Percentiles rank a stretch among this genome's conserved stretches.
Evolutionary conservation across 2,329 filamentous ascomycete genomes (phyloP).

Genomic region (Fusarium tuaranense): DNA sequence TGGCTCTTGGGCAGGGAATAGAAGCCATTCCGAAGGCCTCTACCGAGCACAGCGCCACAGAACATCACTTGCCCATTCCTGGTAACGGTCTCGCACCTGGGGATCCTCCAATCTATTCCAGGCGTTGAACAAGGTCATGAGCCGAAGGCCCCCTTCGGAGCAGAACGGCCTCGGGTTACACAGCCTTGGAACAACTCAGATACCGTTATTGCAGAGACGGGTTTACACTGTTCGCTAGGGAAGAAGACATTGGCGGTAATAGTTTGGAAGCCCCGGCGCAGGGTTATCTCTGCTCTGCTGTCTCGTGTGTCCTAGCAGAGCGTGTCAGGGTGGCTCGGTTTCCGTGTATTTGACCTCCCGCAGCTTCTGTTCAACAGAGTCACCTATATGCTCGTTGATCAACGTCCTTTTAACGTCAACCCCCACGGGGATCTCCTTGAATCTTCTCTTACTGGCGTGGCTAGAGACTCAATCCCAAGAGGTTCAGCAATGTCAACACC

Average conservation of each 20-base stretch:
- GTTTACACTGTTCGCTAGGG: slow-evolving; percentile 29
- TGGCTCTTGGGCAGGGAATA: slow-evolving; percentile 11
- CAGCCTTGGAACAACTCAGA: slow-evolving; percentile 34
- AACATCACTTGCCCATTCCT: slow-evolving; percentile 19
- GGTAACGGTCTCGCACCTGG: slow-evolving; percentile 29
- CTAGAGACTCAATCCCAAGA: slow-evolving; percentile 31
- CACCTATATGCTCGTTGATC: slow-evolving; percentile 42
- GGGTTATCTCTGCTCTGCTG: slow-evolving; percentile 28
- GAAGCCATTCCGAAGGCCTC: slow-evolving; percentile 12
- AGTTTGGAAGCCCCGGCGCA: slow-evolving; percentile 29
- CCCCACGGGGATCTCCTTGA: slow-evolving; percentile 34
- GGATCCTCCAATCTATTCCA: slow-evolving; percentile 29
- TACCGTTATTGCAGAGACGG: slow-evolving; percentile 29
- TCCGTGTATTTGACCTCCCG: slow-evolving; percentile 34
- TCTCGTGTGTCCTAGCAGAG: slow-evolving; percentile 22
- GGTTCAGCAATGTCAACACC: slow-evolving; percentile 61
- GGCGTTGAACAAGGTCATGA: slow-evolving; percentile 36
- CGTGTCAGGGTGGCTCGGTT: slow-evolving; percentile 24
- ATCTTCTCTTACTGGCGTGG: slow-evolving; percentile 22
- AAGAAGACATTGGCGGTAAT: slow-evolving; percentile 26
- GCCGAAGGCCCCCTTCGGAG: slow-evolving; percentile 34
- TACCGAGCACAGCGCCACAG: slow-evolving; percentile 18
- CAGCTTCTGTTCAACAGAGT: slow-evolving; percentile 37
- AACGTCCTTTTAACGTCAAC: slow-evolving; percentile 31
- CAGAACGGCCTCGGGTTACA: slow-evolving; percentile 37